Conservation (phyloP, 2,329 filamentous ascomycete species). For the Leptographium radiaticola region DNA sequence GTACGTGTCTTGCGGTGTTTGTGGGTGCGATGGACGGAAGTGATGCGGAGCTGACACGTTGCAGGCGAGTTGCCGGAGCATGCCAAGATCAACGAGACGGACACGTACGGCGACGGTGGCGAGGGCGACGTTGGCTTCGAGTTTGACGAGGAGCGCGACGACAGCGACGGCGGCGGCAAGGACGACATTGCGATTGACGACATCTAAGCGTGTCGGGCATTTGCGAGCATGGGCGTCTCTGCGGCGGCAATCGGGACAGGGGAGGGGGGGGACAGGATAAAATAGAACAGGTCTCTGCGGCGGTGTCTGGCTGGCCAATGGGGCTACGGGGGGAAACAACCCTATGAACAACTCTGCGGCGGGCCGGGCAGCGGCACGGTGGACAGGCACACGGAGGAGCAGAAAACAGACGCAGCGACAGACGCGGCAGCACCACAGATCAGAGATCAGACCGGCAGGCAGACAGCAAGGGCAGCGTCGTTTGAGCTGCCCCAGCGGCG, state of each 20-base stretch:
- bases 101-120: constrained; percentile 83
- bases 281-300: background rate
- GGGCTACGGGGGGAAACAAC: background rate
- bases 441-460: background rate
- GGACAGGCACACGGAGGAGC: background rate
- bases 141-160: constrained; percentile 86
- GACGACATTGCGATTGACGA: constrained; percentile 79
- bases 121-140: constrained; percentile 96
- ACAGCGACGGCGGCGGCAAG: constrained; percentile 36
- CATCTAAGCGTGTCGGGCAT: constrained; percentile 46
- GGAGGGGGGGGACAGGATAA: background rate
- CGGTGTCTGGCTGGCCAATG: background rate
- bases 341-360: background rate
- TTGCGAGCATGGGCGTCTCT: background rate
- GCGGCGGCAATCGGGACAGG: background rate
- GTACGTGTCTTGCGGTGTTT: background rate
- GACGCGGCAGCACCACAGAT: background rate
- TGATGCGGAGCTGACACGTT: background rate
- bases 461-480: background rate
- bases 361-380: background rate
- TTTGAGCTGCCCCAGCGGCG: no score
- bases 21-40: no score
- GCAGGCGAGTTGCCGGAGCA: constrained; percentile 82
- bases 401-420: no score
- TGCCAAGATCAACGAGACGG: constrained; percentile 99